Percentiles rank a stretch among this genome's conserved stretches.
Evolutionary conservation across 2,329 filamentous ascomycete species (phyloP).

Genomic region (Ophiocordyceps robertsii): DNA sequence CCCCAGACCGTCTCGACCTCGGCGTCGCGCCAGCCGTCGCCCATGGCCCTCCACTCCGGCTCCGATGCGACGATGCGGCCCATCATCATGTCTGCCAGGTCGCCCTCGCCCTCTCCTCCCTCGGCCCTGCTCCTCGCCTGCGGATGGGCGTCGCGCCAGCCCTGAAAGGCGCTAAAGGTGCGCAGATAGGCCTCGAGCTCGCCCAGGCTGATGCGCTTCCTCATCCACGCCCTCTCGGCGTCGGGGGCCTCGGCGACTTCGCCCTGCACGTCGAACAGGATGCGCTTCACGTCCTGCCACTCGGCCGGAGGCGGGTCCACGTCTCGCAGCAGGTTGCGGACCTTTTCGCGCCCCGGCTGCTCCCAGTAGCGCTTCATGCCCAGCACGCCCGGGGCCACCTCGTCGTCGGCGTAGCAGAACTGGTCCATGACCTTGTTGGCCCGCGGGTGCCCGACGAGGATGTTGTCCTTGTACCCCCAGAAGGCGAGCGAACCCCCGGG

Average conservation of each 20-base stretch:
- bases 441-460: constrained; percentile 37
- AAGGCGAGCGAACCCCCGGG: constrained; percentile 46
- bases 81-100: constrained; percentile 50
- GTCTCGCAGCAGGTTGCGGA: constrained; percentile 35
- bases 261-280: constrained; percentile 44
- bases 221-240: constrained; percentile 31
- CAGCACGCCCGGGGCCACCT: constrained; percentile 27
- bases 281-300: constrained; percentile 38
- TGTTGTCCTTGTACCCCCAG: constrained; percentile 53
- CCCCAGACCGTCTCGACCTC: constrained; percentile 49
- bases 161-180: constrained; percentile 46
- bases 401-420: constrained; percentile 39
- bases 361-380: constrained; percentile 48
- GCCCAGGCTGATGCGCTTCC: constrained; percentile 38
- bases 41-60: constrained; percentile 33
- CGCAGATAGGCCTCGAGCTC: constrained; percentile 47
- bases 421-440: constrained; percentile 39
- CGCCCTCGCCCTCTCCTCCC: constrained; percentile 36
- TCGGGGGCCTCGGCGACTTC: constrained; percentile 17
- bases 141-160: constrained; percentile 44
- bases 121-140: constrained; percentile 32
- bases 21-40: constrained; percentile 36
- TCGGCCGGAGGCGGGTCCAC: constrained; percentile 36
- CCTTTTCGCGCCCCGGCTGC: constrained; percentile 41
- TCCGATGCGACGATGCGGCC: constrained; percentile 42